Evolutionary conservation across 1,139 yeast genomes (phyloP), one percentile per base, ranked within the genome.

Genomic region (Blastobotrys apis): DNA sequence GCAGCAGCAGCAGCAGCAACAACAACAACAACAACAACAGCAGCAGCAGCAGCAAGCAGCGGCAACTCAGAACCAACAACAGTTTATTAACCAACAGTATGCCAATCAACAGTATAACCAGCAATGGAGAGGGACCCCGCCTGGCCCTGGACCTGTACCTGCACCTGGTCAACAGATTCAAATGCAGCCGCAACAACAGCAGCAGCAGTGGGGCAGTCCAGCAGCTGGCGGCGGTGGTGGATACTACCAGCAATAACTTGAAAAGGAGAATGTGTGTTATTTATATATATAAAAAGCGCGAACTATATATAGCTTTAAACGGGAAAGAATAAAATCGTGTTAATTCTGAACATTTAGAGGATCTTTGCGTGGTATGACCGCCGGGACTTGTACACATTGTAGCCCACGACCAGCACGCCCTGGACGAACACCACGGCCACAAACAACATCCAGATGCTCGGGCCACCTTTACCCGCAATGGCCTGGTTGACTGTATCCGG

Each of bases 281-380:
- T 8, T 23, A 23, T 23, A 23, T 8, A 23, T 8, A 23, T 8
- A 23, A 23, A 23, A 8, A 8, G 20, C 33, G 19, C 12, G 20
- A n/a, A n/a, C n/a, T n/a, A n/a, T n/a, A n/a, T n/a, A n/a, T n/a
- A n/a, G n/a, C n/a, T 30, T 30, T 30, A 15, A 32, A 20, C 3
- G 3, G 21, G 19, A 12, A 20, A 35, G n/a, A n/a, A n/a, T n/a
- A n/a, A n/a, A n/a, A n/a, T n/a, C n/a, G n/a, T n/a, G n/a, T n/a
- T n/a, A n/a, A 23, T 13, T 17, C 8, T 39, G n/a, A n/a, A n/a
- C n/a, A n/a, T n/a, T 44, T 48, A 60, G 41, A 62, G 48, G 23
- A 60, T 52, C 48, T 63, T 63, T 17, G 58, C 62, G 38, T 63
- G 67, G 41, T 54, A 56, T 8, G 57, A 53, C 9, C 56, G 53